A percentile compares a stretch with the other conserved stretches of the same genome.
These are phyloP conservation scores for Sugiyamaella mastotermitis DNA, from an alignment of 805 yeast species.

Conservation along the genomic window DNA sequence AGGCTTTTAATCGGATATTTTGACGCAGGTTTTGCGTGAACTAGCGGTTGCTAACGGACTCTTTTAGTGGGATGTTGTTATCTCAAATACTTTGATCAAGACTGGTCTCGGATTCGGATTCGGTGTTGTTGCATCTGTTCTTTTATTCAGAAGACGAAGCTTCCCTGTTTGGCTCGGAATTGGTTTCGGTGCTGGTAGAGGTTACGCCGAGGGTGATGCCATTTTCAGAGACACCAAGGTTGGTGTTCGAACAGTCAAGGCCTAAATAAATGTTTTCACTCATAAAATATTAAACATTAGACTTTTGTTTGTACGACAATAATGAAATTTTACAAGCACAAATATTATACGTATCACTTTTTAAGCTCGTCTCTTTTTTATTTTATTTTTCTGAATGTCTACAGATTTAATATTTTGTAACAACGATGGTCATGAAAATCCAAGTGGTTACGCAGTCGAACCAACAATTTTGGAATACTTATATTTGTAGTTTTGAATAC, in stretches of 20 bases:
- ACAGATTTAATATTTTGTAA: too few relatives aligned
- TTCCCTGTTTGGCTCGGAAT: slow-evolving; percentile 98
- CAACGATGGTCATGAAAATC: too few relatives aligned
- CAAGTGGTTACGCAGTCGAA: too few relatives aligned
- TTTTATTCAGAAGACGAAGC: slow-evolving; percentile 86
- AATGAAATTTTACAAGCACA: too few relatives aligned
- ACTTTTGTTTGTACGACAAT: too few relatives aligned
- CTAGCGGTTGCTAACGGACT: background rate
- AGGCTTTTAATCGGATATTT: background rate
- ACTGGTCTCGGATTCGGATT: slow-evolving; percentile 95
- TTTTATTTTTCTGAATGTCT: too few relatives aligned
- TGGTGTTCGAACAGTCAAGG: slow-evolving; percentile 29
- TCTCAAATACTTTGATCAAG: slow-evolving; percentile 90
- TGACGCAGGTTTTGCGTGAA: background rate
- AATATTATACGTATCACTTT: too few relatives aligned
- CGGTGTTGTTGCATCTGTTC: slow-evolving; percentile 88
- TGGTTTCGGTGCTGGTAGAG: slow-evolving; percentile 97
- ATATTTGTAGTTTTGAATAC: too few relatives aligned
- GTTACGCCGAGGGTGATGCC: slow-evolving; percentile 97
- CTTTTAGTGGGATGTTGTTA: slow-evolving; percentile 81
- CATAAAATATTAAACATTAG: too few relatives aligned
- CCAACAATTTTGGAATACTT: too few relatives aligned
- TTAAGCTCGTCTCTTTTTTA: too few relatives aligned
- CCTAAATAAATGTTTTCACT: too few relatives aligned
- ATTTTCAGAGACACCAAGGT: slow-evolving; percentile 56